phyloP scores from a whole-genome alignment of 495 filamentous ascomycete species.

The Penicillium bovifimosum region DNA sequence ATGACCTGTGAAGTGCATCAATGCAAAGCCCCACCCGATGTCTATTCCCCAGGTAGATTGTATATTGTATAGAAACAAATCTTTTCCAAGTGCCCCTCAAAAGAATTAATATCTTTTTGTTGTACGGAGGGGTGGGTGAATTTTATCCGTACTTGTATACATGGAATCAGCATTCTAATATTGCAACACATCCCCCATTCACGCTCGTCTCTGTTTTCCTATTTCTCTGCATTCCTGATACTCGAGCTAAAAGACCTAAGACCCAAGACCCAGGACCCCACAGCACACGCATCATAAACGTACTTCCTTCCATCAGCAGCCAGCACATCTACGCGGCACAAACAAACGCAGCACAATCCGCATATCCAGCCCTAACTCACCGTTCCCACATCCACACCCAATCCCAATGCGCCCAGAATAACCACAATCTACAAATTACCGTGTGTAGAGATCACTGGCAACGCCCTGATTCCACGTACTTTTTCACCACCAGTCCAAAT shows the following conservation, averaged over 20 bases:
- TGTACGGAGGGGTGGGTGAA: constrained; percentile 11
- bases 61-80: constrained; percentile 6
- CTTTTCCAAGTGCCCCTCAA: not conserved
- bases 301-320: not conserved
- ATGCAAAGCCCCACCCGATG: constrained; percentile 23
- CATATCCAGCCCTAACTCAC: constrained; percentile 12
- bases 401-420: constrained; percentile 31
- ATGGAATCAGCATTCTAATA: constrained; percentile 14
- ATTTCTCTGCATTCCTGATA: too few relatives aligned
- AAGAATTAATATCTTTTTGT: constrained; percentile 13
- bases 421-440: constrained; percentile 28
- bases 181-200: not conserved
- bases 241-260: too few relatives aligned
- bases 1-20: constrained; percentile 12
- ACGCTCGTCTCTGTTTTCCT: too few relatives aligned
- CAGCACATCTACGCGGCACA: not conserved
- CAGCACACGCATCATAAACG: too few relatives aligned
- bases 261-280: too few relatives aligned
- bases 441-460: constrained; percentile 24
- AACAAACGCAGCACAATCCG: constrained; percentile 16
- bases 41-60: not conserved
- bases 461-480: constrained; percentile 12
- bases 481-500: constrained; percentile 8
- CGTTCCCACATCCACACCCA: constrained; percentile 11
- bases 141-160: constrained; percentile 13